Evolutionary conservation across 805 yeast species (phyloP).

Genomic region (Lachancea lanzarotensis): DNA sequence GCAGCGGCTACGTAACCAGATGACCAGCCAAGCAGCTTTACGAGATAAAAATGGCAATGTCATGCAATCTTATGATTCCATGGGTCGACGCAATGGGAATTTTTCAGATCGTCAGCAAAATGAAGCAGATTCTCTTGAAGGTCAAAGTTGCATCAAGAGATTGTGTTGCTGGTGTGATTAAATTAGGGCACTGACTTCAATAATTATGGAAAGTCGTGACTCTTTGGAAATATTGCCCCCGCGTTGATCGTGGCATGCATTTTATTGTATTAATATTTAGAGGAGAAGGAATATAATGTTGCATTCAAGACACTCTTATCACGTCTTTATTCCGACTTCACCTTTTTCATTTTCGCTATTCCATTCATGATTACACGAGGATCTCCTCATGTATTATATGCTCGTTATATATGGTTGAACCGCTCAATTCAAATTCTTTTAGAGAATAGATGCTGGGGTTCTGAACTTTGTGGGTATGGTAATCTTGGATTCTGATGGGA

Average conservation of each 20-base stretch:
- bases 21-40: conserved; percentile 6
- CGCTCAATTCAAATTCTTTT: conserved; percentile 13
- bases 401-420: conserved; percentile 16
- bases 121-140: conserved; percentile 10
- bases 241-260: conserved; percentile 9
- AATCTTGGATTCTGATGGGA: not conserved
- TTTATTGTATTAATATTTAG: too few relatives aligned
- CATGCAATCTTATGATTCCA: conserved; percentile 21
- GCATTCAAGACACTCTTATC: not conserved
- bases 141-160: conserved; percentile 16
- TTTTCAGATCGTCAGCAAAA: conserved; percentile 6
- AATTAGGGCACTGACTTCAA: not conserved
- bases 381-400: conserved; percentile 6
- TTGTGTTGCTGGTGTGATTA: conserved; percentile 18
- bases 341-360: not conserved
- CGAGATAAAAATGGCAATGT: conserved; percentile 5
- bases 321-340: not conserved
- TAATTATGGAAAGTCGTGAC: not conserved
- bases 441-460: conserved; percentile 16
- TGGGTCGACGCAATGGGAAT: conserved; percentile 19
- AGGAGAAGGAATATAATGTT: too few relatives aligned
- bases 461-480: conserved; percentile 4
- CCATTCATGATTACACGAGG: conserved; percentile 4
- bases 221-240: not conserved
- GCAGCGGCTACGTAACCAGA: conserved; percentile 6